Percentiles rank a stretch among this genome's conserved stretches.
Conservation (phyloP, 345 rosid species). For the Geranium brycei region DNA sequence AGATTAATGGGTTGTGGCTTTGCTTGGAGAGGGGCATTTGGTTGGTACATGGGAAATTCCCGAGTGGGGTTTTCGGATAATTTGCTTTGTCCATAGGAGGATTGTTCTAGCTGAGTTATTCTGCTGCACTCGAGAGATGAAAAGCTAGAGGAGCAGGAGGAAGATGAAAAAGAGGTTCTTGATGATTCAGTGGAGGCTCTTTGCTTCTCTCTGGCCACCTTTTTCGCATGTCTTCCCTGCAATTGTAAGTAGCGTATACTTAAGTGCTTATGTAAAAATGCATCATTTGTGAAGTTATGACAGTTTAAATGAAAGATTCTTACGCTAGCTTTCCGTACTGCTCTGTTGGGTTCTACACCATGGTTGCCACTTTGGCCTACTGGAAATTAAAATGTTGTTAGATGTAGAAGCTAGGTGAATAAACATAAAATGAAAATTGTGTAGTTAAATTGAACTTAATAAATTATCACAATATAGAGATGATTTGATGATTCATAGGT, state of each 20-base stretch:
- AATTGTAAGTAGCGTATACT: conserved; percentile 9
- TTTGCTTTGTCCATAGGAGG: conserved; percentile 19
- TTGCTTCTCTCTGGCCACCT: conserved; percentile 37
- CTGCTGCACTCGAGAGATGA: conserved; percentile 49
- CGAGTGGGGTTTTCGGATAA: conserved; percentile 13
- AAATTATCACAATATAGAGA: too few species aligned
- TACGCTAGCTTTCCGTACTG: conserved; percentile 31
- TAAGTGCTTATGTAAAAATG: not conserved
- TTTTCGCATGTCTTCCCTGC: conserved; percentile 50
- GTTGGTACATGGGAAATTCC: conserved; percentile 19
- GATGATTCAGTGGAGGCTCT: conserved; percentile 57
- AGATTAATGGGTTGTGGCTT: conserved; percentile 32
- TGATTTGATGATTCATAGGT: too few species aligned
- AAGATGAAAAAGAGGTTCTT: conserved; percentile 53
- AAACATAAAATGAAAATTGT: too few species aligned
- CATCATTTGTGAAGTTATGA: not conserved
- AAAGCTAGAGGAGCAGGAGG: conserved; percentile 64
- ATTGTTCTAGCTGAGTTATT: conserved; percentile 35
- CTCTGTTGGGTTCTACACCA: conserved; percentile 19
- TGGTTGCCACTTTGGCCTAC: conserved; percentile 37
- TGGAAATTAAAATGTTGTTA: conserved; percentile 8
- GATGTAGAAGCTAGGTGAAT: too few species aligned
- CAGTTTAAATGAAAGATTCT: conserved; percentile 6
- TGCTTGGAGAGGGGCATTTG: not conserved
- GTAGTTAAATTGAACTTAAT: too few species aligned